Evolutionary conservation across 139 green algal genomes (phyloP).

Genomic region (Auxenochlorella pyrenoidosa): DNA sequence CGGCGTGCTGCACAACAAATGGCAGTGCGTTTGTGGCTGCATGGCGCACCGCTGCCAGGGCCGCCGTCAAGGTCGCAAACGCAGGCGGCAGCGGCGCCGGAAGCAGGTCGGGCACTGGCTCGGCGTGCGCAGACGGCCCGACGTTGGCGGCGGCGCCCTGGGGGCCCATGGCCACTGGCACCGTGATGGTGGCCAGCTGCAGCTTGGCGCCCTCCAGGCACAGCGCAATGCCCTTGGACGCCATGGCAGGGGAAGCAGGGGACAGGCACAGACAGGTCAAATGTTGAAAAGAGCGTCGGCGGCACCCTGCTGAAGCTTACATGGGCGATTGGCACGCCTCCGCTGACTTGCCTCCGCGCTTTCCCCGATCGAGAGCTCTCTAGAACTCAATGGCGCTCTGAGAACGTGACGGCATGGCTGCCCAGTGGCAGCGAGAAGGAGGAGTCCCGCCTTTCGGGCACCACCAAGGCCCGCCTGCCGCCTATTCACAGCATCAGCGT

Average conservation of each 20-base stretch:
- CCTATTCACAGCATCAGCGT: not conserved
- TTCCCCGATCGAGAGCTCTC: not conserved
- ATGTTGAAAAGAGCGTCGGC: not conserved
- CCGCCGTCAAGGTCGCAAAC: not conserved
- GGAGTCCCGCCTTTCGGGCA: not conserved
- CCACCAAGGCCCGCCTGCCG: not conserved
- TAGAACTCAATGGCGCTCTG: too few relatives aligned
- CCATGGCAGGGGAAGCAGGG: not conserved
- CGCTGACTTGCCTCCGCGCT: not conserved
- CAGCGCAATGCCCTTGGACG: not conserved
- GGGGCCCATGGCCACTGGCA: not conserved
- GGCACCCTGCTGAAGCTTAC: too few relatives aligned
- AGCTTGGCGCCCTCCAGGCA: not conserved
- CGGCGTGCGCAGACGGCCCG: not conserved
- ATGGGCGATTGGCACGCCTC: too few relatives aligned
- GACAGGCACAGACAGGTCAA: not conserved
- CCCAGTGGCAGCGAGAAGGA: not conserved
- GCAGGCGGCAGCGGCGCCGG: slow-evolving; percentile 2
- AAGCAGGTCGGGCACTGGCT: not conserved
- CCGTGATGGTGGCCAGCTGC: slow-evolving; percentile 14
- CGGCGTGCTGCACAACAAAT: not conserved
- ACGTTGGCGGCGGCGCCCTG: not conserved
- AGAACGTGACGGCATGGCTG: not conserved
- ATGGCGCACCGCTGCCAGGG: not conserved
- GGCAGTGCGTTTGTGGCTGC: slow-evolving; percentile 1